Percentiles rank a stretch among this genome's conserved stretches.
Evolutionary conservation across 129 eudicot genomes (phyloP).

Genomic region (Saposhnikovia divaricata): DNA sequence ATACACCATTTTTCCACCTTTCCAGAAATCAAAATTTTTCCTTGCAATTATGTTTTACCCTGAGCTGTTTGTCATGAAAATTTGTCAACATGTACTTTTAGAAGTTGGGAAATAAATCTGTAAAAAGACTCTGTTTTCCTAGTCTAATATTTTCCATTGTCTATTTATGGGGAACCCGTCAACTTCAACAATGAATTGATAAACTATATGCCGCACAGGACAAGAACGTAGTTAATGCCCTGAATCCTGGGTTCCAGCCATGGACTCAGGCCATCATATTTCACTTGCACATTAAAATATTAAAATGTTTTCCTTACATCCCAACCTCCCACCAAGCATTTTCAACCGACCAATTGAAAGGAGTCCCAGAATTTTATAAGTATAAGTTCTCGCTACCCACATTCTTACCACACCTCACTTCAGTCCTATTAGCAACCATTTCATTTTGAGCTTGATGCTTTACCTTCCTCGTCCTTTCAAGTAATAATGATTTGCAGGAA

Average conservation of each 20-base stretch:
- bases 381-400: not conserved
- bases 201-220: not conserved
- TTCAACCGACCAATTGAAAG: not conserved
- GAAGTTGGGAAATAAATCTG: not conserved
- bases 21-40: not conserved
- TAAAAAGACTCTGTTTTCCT: not conserved
- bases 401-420: not conserved
- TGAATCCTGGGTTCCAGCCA: not conserved
- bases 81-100: not conserved
- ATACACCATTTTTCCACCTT: constrained; percentile 11
- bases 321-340: not conserved
- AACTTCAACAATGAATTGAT: not conserved
- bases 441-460: not conserved
- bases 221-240: too few relatives aligned
- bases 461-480: not conserved
- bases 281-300: not conserved
- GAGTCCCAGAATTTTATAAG: too few relatives aligned
- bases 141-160: not conserved
- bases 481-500: not conserved
- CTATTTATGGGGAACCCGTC: not conserved
- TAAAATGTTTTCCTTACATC: not conserved
- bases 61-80: not conserved
- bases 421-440: not conserved
- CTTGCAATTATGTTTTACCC: not conserved
- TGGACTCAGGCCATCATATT: not conserved